phyloP scores from a whole-genome alignment of 2,329 filamentous ascomycete species.

The Diaporthe caulivora region DNA sequence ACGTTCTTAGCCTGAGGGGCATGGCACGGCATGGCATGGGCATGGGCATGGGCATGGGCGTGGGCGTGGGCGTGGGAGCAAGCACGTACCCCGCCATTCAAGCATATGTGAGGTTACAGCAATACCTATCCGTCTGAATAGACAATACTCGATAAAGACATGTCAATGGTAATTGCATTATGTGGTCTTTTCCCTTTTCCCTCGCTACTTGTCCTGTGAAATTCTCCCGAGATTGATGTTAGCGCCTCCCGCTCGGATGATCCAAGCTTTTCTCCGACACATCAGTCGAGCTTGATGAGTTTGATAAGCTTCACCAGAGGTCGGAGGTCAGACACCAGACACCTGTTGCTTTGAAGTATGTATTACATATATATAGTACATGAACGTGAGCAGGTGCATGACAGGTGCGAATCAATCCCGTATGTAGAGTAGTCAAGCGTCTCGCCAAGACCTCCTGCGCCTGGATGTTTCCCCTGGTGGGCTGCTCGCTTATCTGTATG shows the following conservation, averaged over 20 bases:
- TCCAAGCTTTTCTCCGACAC: constrained; percentile 12
- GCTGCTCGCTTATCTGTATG: background rate
- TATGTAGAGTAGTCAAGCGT: background rate
- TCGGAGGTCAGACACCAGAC: constrained; percentile 1
- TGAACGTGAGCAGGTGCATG: background rate
- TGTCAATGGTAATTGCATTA: background rate
- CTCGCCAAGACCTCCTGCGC: constrained; percentile 10
- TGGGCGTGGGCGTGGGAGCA: background rate
- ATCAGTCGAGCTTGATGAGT: background rate
- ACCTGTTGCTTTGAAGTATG: constrained; percentile 4
- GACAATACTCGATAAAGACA: constrained; percentile 1
- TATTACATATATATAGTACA: background rate
- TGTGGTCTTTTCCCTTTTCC: background rate
- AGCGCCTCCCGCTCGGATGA: constrained; percentile 16
- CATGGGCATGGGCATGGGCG: background rate
- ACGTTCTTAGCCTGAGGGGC: background rate
- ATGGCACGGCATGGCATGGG: background rate
- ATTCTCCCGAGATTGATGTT: background rate
- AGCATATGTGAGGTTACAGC: constrained; percentile 25
- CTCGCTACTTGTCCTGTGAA: background rate
- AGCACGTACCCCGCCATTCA: constrained; percentile 28
- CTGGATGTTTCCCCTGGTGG: background rate
- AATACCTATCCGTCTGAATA: background rate
- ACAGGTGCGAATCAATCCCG: background rate
- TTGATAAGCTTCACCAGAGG: constrained; percentile 10